Evolutionary conservation across 1,284 basidiomycete genomes (phyloP), one percentile per base, ranked within the genome.

Genomic region (Entoloma clypeatum): DNA sequence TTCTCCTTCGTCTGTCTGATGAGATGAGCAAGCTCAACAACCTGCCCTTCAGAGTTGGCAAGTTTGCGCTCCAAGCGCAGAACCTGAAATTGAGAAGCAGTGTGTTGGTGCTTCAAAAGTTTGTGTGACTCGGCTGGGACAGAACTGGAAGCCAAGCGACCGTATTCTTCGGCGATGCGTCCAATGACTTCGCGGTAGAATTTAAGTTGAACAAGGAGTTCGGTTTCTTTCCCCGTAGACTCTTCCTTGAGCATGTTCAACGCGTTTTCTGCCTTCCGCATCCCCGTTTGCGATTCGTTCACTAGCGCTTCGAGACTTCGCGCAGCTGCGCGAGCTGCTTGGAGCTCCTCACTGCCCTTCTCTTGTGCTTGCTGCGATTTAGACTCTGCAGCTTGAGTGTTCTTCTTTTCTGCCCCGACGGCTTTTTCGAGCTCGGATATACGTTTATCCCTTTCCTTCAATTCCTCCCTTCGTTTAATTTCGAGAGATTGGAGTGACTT

Each of bases 1-100:
- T 77, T 67, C 9, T 79, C 74, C 29, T 73, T 72, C 16, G 64
- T 64, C 22, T 77, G 72, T 21, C 80, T 77, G 50, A 84, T 68
- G 22, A 87, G 67, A 43, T 74, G 61, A 1, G 76, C 78, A 8
- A 88, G 64, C 49, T 86, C 82, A 9, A 66, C 57, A 9, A 84
- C 80, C 55, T 87, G 82, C 10, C 62, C 74, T 42, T 86, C 80
- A 7, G 81, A 68, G 52, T 83, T 83, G 23, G 74, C 77, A 5
- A 84, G 63, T 54, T 81, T 84, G 46, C 84, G 74, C 53, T 83
- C 75, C 11, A 86, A 62, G 23, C 79, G 75, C 23, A 68, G 58
- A 13, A 66, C 62, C 8, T 67, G 72, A 17, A 77, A 53, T 42
- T 71, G 69, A 16, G 75, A 53, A 0, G 57, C 52, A 4, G 57